Evolutionary conservation across 148 eudicot species (phyloP).

Genomic region (Rhododendron molle): DNA sequence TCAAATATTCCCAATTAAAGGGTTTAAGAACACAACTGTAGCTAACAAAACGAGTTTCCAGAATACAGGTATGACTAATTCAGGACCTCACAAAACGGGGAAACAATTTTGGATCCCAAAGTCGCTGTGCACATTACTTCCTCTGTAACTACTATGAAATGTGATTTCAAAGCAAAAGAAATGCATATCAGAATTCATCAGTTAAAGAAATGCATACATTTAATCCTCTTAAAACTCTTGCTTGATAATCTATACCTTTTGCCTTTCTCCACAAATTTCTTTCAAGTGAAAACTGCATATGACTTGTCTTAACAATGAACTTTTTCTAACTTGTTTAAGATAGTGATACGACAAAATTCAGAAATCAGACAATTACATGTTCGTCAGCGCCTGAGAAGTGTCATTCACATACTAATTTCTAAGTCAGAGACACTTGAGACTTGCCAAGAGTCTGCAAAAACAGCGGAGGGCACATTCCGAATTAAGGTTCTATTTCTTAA

Average conservation of each 20-base stretch:
- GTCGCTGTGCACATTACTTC: neutral
- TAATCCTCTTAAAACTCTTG: neutral
- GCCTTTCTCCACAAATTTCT: neutral
- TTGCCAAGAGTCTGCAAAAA: neutral
- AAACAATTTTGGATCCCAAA: neutral
- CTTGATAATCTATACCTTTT: neutral
- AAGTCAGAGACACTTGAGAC: neutral
- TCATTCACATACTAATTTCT: neutral
- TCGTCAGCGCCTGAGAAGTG: neutral
- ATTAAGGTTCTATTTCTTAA: neutral
- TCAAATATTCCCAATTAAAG: neutral
- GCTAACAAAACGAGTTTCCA: neutral
- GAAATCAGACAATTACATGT: neutral
- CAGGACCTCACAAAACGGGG: neutral
- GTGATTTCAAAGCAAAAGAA: neutral
- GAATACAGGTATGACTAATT: neutral
- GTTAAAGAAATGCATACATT: neutral
- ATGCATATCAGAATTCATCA: neutral
- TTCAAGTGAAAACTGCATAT: neutral
- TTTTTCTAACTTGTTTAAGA: neutral
- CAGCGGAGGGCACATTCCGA: neutral
- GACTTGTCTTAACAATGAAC: neutral
- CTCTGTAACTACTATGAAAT: neutral
- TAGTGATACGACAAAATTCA: neutral
- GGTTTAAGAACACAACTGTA: neutral